phyloP scores from a whole-genome alignment of 1,139 yeast genomes.

The Yamadazyma conglobata region DNA sequence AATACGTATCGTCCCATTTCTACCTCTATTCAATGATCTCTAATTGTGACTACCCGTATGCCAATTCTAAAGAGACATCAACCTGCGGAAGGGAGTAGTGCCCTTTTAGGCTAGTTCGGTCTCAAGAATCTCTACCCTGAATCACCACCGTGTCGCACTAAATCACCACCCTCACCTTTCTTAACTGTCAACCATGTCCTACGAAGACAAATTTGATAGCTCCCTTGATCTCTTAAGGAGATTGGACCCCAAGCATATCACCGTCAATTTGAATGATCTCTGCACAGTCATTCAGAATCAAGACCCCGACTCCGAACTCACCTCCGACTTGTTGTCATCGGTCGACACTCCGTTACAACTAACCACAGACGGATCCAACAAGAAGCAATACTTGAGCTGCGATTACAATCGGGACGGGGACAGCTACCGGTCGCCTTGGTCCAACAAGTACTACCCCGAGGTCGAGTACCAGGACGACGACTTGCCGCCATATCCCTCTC shows the following conservation, averaged over 20 bases:
- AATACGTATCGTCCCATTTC: background rate
- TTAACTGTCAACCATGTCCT: conserved; percentile 16
- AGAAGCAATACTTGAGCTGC: conserved; percentile 76
- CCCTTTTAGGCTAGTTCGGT: too few relatives aligned
- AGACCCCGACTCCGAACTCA: conserved; percentile 38
- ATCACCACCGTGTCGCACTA: too few relatives aligned
- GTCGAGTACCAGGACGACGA: conserved; percentile 48
- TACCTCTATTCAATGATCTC: background rate
- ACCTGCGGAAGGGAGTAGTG: too few relatives aligned
- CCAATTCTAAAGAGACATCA: background rate
- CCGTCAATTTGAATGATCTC: conserved; percentile 59
- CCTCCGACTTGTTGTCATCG: conserved; percentile 82
- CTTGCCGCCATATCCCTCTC: conserved; percentile 64
- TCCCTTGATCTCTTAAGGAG: conserved; percentile 85
- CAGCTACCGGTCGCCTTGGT: conserved; percentile 89
- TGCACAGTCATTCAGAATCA: conserved; percentile 66
- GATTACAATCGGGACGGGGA: conserved; percentile 96
- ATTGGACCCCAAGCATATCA: conserved; percentile 70
- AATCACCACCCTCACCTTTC: background rate
- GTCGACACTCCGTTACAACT: conserved; percentile 81
- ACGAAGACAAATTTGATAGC: conserved; percentile 75
- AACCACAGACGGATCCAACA: conserved; percentile 53
- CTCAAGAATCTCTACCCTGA: too few relatives aligned
- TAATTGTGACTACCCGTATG: background rate
- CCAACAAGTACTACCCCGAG: conserved; percentile 73